Percentiles rank a stretch among this genome's conserved stretches.
These are phyloP conservation scores for Amesomyces nigricolor DNA, from an alignment of 2,329 filamentous ascomycete genomes.

Conservation along the genomic window DNA sequence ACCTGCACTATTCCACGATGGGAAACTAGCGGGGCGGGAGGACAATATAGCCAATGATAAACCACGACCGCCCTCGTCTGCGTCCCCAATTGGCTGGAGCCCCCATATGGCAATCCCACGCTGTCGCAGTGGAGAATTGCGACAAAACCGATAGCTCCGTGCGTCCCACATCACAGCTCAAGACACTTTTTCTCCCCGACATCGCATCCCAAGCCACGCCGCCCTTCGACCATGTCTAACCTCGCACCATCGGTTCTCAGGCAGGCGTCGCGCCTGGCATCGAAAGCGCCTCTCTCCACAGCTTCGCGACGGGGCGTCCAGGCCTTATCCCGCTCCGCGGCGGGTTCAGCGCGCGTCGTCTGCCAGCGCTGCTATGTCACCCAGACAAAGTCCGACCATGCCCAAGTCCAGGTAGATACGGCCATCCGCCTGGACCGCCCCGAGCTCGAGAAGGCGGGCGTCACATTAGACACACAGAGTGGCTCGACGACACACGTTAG, in stretches of 20 bases:
- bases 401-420: constrained; percentile 76
- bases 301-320: constrained; percentile 32
- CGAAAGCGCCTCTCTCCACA: constrained; percentile 37
- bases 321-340: constrained; percentile 32
- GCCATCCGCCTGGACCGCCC: constrained; percentile 83
- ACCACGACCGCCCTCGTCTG: not conserved
- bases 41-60: not conserved
- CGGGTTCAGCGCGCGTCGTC: constrained; percentile 30
- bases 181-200: constrained; percentile 12
- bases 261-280: constrained; percentile 61
- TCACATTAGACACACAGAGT: constrained; percentile 45
- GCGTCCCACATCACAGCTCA: constrained; percentile 12
- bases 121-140: not conserved
- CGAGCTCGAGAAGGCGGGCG: constrained; percentile 64
- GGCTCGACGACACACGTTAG: constrained; percentile 66
- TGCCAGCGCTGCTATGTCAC: constrained; percentile 65
- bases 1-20: constrained; percentile 11
- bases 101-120: not conserved
- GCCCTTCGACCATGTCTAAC: constrained; percentile 49
- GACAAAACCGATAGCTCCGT: constrained; percentile 21
- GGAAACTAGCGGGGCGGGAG: constrained; percentile 13
- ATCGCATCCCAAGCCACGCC: not conserved
- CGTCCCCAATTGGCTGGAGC: not conserved
- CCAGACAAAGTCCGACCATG: constrained; percentile 71
- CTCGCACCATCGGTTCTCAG: constrained; percentile 64